Evolutionary conservation across 2,329 filamentous ascomycete species (phyloP).

Genomic region (Xylaria sp.): DNA sequence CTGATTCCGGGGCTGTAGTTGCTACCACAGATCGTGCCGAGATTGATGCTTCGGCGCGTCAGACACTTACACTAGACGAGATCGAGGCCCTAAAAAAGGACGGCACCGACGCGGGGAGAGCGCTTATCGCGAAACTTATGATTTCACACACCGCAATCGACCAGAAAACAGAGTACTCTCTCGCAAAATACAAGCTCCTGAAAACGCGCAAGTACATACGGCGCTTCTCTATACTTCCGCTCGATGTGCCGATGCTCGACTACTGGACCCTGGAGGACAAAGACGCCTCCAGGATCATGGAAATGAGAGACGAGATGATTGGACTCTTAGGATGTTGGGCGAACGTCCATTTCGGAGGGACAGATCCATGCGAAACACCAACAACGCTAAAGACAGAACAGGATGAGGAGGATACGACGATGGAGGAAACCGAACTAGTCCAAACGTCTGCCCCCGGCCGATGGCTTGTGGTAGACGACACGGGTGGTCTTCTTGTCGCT

Average conservation of each 20-base stretch:
- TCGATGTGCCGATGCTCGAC: slow-evolving; percentile 80
- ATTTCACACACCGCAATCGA: slow-evolving; percentile 88
- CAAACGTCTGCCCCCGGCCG: slow-evolving; percentile 57
- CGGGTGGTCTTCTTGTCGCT: slow-evolving; percentile 82
- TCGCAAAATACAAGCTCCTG: slow-evolving; percentile 94
- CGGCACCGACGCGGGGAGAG: slow-evolving; percentile 81
- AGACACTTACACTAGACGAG: slow-evolving; percentile 80
- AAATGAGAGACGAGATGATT: slow-evolving; percentile 85
- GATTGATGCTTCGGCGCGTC: slow-evolving; percentile 71
- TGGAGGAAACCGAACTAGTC: slow-evolving; percentile 40
- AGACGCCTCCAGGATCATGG: slow-evolving; percentile 82
- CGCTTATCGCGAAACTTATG: slow-evolving; percentile 92
- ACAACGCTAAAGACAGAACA: slow-evolving; percentile 36
- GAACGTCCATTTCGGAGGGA: slow-evolving; percentile 80
- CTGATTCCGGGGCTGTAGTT: slow-evolving; percentile 59
- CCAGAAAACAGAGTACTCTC: slow-evolving; percentile 91
- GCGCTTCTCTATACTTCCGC: slow-evolving; percentile 83
- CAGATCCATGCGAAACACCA: slow-evolving; percentile 47
- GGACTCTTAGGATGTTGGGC: slow-evolving; percentile 87
- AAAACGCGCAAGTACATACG: slow-evolving; percentile 95
- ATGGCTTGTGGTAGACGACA: slow-evolving; percentile 89
- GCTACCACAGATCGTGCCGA: slow-evolving; percentile 68
- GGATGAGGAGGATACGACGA: slow-evolving; percentile 40
- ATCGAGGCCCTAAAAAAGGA: slow-evolving; percentile 80
- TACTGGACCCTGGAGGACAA: slow-evolving; percentile 83